A percentile compares a stretch with the other conserved stretches of the same genome.
Evolutionary conservation across 768 basidiomycete genomes (phyloP).

Genomic region (Nidularia sp.): DNA sequence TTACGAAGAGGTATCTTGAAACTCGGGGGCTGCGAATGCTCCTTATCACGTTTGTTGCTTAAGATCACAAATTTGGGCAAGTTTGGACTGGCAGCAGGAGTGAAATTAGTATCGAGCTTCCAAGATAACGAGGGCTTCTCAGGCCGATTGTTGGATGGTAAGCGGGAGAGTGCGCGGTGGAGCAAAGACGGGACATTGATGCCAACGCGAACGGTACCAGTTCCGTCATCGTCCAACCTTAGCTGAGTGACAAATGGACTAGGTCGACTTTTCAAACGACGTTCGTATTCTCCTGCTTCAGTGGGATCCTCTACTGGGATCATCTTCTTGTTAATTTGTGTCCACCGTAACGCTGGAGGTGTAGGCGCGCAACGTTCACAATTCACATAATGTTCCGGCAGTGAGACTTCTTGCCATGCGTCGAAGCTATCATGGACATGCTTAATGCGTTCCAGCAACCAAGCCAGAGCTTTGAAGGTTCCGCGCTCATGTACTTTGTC

Average conservation of each 20-base stretch:
- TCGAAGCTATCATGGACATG: constrained; percentile 63
- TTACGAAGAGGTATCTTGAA: constrained; percentile 72
- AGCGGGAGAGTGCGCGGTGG: constrained; percentile 79
- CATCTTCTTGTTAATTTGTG: constrained; percentile 53
- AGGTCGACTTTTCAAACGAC: constrained; percentile 81
- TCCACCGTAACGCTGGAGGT: constrained; percentile 76
- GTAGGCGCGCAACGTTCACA: constrained; percentile 84
- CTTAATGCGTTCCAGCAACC: constrained; percentile 83
- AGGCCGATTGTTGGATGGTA: constrained; percentile 55
- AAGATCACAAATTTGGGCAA: constrained; percentile 64
- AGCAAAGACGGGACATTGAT: constrained; percentile 84
- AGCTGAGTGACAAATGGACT: constrained; percentile 85
- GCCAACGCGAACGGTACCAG: constrained; percentile 77
- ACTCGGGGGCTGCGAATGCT: constrained; percentile 73
- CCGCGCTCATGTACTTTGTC: constrained; percentile 84
- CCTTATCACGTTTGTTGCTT: constrained; percentile 72
- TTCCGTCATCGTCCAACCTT: constrained; percentile 54
- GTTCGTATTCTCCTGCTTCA: constrained; percentile 87
- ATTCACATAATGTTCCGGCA: constrained; percentile 38
- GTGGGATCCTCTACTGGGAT: constrained; percentile 77
- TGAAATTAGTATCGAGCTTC: constrained; percentile 79
- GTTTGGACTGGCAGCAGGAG: constrained; percentile 53
- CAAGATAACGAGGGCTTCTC: constrained; percentile 60
- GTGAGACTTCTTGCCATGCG: constrained; percentile 60
- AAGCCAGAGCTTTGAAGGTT: constrained; percentile 78